Conservation (phyloP, 2,329 filamentous ascomycete genomes). For the Endocalyx cinctus region DNA sequence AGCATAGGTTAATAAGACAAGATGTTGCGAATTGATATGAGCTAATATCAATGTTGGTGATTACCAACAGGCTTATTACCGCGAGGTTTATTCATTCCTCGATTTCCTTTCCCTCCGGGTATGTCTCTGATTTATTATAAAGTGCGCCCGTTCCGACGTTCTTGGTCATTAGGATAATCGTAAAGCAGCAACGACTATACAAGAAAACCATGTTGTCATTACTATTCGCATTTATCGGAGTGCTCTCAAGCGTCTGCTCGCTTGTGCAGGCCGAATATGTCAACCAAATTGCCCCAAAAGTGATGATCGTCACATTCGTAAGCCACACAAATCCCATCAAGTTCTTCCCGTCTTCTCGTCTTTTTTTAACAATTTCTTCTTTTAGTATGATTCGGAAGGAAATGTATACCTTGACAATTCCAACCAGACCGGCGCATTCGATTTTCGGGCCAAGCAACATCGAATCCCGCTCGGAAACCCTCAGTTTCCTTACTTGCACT, state of each 20-base stretch:
- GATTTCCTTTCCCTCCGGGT: neutral
- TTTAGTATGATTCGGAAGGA: constrained; percentile 3
- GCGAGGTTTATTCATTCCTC: neutral
- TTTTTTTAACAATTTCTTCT: too few relatives aligned
- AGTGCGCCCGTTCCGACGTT: neutral
- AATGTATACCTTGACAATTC: constrained; percentile 5
- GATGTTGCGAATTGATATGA: neutral
- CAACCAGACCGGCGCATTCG: neutral
- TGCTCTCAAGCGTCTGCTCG: neutral
- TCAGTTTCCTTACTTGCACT: constrained; percentile 6
- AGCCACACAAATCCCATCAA: neutral
- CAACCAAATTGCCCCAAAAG: neutral
- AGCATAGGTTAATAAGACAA: too few relatives aligned
- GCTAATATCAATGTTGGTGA: neutral
- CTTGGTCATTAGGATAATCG: too few relatives aligned
- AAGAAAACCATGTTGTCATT: too few relatives aligned
- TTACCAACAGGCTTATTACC: neutral
- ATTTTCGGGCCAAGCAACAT: constrained; percentile 2
- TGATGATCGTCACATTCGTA: constrained; percentile 1
- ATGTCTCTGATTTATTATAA: neutral
- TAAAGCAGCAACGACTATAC: too few relatives aligned
- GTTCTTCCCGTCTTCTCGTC: neutral
- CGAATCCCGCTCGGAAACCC: constrained; percentile 5
- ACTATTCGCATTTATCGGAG: too few relatives aligned
- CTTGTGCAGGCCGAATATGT: neutral